Base-by-base conservation (phyloP, 176 grass and related monocot species). In the Avena sativa region DNA sequence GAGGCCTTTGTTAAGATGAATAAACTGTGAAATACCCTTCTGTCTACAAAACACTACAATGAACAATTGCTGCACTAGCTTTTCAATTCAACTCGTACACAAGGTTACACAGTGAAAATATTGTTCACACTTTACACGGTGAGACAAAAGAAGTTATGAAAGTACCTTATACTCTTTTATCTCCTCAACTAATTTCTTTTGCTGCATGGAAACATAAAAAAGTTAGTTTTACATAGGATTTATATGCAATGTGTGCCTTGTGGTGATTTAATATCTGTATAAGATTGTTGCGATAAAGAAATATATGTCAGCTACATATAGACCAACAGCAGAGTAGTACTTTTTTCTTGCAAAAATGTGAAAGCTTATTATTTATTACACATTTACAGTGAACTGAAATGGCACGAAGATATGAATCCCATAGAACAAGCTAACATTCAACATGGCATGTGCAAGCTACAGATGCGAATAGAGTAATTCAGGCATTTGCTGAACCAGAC, bases 81-180 rank as follows among this genome's bases (percentile, higher is more conserved):
- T 76, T 83, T 38, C 72, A 36, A 63, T 65, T 34, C 65, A 65
- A 76, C 50, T 74, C 9, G 43, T 26, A 84, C 60, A 71, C 55
- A 84, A 34, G 21, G 23, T 75, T 30, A 84, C 28, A 19, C 55
- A 83, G 49, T 28, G 67, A 74, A 79, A 91, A 51, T 69, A 74
- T 69, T 67, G 19, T 25, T 87, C 25, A 19, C 17, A 52, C 7
- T 87, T 58, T 59, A 16, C 56, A 69, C 38, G 62, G 14, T 26
- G 26, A 71, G n/a, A 88, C 34, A 76, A 19, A 85, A 68, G 46
- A 81, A 66, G 44, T 77, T 74, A 46, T 15, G 1, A 16, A 58
- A 40, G 77, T 85, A 96, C 96, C 92, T 93, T 92, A 66, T 94
- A 74, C 77, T 89, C 90, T 81, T 81, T 84, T 89, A 96, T 89